Conservation (phyloP, 1,139 yeast species). For the Starmera stellimalicola region DNA sequence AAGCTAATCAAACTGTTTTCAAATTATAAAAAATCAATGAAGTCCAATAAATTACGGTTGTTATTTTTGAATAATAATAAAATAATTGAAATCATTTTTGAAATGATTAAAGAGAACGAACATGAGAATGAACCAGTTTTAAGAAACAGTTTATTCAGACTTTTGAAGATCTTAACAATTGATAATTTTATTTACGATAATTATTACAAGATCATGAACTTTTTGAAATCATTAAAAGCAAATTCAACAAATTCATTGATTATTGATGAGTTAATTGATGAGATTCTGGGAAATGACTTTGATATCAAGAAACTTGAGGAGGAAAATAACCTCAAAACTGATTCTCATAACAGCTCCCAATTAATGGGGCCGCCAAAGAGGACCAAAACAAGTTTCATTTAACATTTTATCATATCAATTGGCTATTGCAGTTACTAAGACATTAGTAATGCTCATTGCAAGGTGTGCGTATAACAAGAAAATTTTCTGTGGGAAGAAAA, state of each 20-base stretch:
- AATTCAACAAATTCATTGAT: conserved; percentile 10
- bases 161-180: conserved; percentile 9
- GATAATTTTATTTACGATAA: conserved; percentile 6
- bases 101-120: conserved; percentile 5
- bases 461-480: conserved; percentile 7
- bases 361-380: conserved; percentile 13
- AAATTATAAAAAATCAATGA: conserved; percentile 7
- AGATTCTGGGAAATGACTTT: conserved; percentile 6
- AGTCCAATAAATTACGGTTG: conserved; percentile 13
- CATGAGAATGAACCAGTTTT: conserved; percentile 10
- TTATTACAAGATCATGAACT: background rate
- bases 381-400: background rate
- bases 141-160: conserved; percentile 13
- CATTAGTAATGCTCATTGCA: conserved; percentile 1
- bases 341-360: conserved; percentile 3
- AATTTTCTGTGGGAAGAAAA: conserved; percentile 4
- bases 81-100: conserved; percentile 7
- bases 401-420: background rate
- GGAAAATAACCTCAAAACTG: too few relatives aligned
- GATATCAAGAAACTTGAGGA: too few relatives aligned
- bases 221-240: conserved; percentile 5
- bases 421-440: background rate
- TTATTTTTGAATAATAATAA: conserved; percentile 7
- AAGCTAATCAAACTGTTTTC: conserved; percentile 11
- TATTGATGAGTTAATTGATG: conserved; percentile 14